Evolutionary conservation across 495 filamentous ascomycete genomes (phyloP), one percentile per base, ranked within the genome.

Genomic region (Penicillium silybi): DNA sequence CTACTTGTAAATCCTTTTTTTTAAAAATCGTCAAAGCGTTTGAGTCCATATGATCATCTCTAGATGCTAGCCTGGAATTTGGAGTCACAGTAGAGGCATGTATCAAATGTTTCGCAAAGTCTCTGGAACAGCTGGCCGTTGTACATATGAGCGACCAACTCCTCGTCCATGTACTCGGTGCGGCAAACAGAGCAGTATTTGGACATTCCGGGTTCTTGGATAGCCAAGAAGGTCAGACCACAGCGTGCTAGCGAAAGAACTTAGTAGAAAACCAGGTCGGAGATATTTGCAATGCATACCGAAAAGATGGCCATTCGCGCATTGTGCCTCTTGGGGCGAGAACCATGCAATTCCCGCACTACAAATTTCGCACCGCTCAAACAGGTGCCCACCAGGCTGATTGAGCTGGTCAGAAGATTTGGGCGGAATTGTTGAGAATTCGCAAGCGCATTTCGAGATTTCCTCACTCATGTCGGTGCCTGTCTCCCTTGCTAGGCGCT

Each of bases 111-210:
- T 20, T 70, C 63, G 41, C 76, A 76, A 6, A 82, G 55, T 16
- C 55, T 44, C 13, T 51, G 61, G 38, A 56, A 68, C 16, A 67
- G 39, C 3, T 58, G 59, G n/a, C 43, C 44, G 19, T 50, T 60
- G 10, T 52, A 48, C 6, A 47, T 10, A 22, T 41, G 27, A 39
- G 52, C 52, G 4, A 73, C 39, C 13, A 58, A 17, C n/a, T 76
- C 73, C 47, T 78, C 77, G 40, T 77, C 72, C 5, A 83, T 46
- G 53, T 70, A 83, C 46, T 79, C 70, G 13, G 52, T 69, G 6
- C 58, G 60, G 56, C 82, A 85, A 11, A 60, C 44, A 7, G 72
- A 73, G 59, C 82, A 85, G 49, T 71, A 73, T 53, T 82, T 83
- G 7, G 79, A 77, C 13, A 76, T 59, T 0, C 75, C 74, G 29